Evolutionary conservation across 768 basidiomycete species (phyloP).

Genomic region (Naganishia friedmannii): DNA sequence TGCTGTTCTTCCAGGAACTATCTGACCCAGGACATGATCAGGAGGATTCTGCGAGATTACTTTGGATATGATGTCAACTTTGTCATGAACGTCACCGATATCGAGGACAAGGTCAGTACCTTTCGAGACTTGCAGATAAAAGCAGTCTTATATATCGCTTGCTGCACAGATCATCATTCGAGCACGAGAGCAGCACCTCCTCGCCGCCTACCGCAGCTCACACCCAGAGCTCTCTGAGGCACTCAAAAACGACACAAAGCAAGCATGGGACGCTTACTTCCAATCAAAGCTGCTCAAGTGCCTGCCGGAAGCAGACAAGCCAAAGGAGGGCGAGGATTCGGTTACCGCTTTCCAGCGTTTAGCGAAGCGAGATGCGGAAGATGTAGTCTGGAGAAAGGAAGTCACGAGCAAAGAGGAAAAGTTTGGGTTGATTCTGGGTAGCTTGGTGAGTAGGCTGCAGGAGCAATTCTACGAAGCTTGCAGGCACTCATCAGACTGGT

Average conservation of each 20-base stretch:
- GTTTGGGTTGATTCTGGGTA: constrained; percentile 79
- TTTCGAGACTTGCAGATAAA: background rate
- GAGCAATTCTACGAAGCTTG: background rate
- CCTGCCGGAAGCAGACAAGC: constrained; percentile 59
- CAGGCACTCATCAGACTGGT: background rate
- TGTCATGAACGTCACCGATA: constrained; percentile 99
- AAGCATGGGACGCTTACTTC: constrained; percentile 65
- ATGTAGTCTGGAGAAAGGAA: constrained; percentile 67
- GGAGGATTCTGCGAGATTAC: constrained; percentile 87
- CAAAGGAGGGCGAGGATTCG: constrained; percentile 58
- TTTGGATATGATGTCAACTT: constrained; percentile 97
- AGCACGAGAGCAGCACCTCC: constrained; percentile 63
- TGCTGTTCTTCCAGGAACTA: constrained; percentile 64
- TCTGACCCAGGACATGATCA: constrained; percentile 86
- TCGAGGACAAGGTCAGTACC: constrained; percentile 85
- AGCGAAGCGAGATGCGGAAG: constrained; percentile 55
- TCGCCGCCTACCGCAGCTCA: constrained; percentile 48
- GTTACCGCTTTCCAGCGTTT: constrained; percentile 60
- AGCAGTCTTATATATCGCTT: background rate
- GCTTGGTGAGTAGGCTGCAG: constrained; percentile 61
- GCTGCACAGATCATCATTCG: constrained; percentile 77
- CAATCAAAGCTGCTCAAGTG: constrained; percentile 65
- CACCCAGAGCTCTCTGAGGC: constrained; percentile 57
- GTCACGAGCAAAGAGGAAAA: constrained; percentile 80
- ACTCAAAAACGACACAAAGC: constrained; percentile 61